These are phyloP conservation scores for Colletotrichum eremochloae DNA, from an alignment of 2,329 filamentous ascomycete genomes.

Conservation along the genomic window DNA sequence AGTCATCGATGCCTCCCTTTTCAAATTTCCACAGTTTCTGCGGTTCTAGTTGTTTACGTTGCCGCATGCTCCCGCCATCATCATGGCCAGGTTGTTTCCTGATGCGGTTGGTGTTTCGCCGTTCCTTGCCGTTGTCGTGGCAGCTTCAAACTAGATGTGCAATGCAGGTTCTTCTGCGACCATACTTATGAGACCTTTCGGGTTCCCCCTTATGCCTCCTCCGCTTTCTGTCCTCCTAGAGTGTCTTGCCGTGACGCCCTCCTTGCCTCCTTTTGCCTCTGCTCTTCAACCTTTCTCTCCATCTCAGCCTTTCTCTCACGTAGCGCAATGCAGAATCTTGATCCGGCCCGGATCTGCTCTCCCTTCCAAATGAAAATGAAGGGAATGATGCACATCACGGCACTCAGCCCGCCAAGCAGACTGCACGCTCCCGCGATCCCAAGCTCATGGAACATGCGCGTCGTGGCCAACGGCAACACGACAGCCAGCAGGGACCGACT, in stretches of 20 bases:
- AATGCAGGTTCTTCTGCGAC: neutral
- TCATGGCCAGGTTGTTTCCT: neutral
- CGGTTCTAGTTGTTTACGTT: neutral
- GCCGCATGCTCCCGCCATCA: neutral
- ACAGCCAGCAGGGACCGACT: slow-evolving; percentile 43
- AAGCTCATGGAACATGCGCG: slow-evolving; percentile 62
- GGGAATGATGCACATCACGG: slow-evolving; percentile 64
- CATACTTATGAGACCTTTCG: neutral
- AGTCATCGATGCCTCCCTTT: neutral
- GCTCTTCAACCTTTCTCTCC: slow-evolving; percentile 55
- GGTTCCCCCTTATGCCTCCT: slow-evolving; percentile 13
- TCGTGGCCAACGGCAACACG: slow-evolving; percentile 69
- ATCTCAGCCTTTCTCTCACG: slow-evolving; percentile 64
- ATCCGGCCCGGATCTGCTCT: slow-evolving; percentile 66
- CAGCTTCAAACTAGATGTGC: neutral
- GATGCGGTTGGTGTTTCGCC: neutral
- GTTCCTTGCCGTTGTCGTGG: neutral
- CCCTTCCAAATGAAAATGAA: slow-evolving; percentile 69
- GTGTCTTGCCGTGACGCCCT: neutral
- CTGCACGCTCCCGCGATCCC: slow-evolving; percentile 65
- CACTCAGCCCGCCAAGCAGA: slow-evolving; percentile 64
- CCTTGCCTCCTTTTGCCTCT: slow-evolving; percentile 46
- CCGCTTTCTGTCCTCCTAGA: neutral
- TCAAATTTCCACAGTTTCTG: neutral
- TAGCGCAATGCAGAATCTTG: slow-evolving; percentile 73